phyloP scores from a whole-genome alignment of 441 rosid genomes.

The Brassica balearica region DNA sequence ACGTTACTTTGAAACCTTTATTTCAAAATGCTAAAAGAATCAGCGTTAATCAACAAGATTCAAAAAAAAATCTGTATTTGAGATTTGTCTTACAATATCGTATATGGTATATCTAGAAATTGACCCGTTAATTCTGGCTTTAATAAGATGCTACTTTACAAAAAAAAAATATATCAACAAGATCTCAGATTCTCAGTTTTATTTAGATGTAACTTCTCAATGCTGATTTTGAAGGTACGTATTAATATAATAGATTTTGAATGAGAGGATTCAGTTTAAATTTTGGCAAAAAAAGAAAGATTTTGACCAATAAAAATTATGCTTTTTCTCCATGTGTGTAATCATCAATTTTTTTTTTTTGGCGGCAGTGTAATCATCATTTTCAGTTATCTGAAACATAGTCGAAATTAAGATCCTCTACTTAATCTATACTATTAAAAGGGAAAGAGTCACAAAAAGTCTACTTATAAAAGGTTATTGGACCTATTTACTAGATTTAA shows the following conservation, averaged over 20 bases:
- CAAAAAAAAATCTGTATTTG: too few species aligned
- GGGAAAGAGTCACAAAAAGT: too few species aligned
- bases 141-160: neutral
- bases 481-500: too few species aligned
- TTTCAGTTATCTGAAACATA: too few species aligned
- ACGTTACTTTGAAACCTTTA: neutral
- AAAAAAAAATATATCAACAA: neutral
- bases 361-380: too few species aligned
- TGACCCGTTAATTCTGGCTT: neutral
- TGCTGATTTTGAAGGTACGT: neutral
- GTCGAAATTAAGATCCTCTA: too few species aligned
- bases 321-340: conserved; percentile 11
- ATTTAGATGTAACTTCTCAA: neutral
- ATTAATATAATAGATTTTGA: neutral
- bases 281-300: neutral
- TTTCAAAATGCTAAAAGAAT: neutral
- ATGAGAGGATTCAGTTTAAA: neutral
- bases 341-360: conserved; percentile 13
- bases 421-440: too few species aligned
- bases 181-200: neutral
- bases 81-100: neutral
- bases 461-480: too few species aligned
- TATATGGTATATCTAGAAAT: neutral
- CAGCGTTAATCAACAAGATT: neutral
- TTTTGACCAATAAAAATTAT: conserved; percentile 21